phyloP scores from a whole-genome alignment of 1,284 basidiomycete species.

The Ceraceosorus guamensis region DNA sequence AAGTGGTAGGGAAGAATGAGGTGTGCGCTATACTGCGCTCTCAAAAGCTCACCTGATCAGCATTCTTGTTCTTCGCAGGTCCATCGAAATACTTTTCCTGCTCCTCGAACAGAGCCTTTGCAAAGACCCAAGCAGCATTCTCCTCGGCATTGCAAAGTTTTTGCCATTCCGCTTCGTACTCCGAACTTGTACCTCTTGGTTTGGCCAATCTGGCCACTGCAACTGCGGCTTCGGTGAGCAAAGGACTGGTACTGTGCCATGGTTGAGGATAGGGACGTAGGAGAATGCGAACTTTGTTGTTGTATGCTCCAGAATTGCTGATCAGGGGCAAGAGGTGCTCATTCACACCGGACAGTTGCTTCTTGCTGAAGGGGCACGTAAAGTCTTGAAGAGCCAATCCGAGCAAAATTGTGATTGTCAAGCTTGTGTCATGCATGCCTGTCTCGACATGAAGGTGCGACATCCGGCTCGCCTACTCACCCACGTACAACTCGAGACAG shows the following conservation, averaged over 20 bases:
- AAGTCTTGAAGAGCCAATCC: too few relatives aligned
- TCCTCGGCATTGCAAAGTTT: conserved; percentile 39
- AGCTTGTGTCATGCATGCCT: conserved; percentile 22
- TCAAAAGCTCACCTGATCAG: conserved; percentile 61
- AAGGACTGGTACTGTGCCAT: conserved; percentile 46
- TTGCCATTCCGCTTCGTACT: background rate
- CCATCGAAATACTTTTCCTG: conserved; percentile 74
- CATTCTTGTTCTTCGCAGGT: conserved; percentile 63
- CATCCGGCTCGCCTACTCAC: too few relatives aligned
- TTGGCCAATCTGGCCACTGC: conserved; percentile 6
- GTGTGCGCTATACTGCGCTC: background rate
- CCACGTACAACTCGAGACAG: conserved; percentile 71
- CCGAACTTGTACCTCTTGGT: conserved; percentile 1
- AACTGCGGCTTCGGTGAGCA: conserved; percentile 4
- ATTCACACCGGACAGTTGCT: conserved; percentile 49
- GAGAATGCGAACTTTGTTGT: conserved; percentile 70
- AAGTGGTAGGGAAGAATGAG: background rate
- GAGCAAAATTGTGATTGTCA: background rate
- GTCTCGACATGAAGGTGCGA: background rate
- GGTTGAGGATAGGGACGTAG: conserved; percentile 70
- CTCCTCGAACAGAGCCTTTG: conserved; percentile 62
- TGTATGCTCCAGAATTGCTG: conserved; percentile 52
- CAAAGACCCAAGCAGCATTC: conserved; percentile 49
- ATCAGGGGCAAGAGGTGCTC: conserved; percentile 48
- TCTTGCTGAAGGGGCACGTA: conserved; percentile 68